phyloP scores from a whole-genome alignment of 495 filamentous ascomycete genomes.

The Tuber magnatum region DNA sequence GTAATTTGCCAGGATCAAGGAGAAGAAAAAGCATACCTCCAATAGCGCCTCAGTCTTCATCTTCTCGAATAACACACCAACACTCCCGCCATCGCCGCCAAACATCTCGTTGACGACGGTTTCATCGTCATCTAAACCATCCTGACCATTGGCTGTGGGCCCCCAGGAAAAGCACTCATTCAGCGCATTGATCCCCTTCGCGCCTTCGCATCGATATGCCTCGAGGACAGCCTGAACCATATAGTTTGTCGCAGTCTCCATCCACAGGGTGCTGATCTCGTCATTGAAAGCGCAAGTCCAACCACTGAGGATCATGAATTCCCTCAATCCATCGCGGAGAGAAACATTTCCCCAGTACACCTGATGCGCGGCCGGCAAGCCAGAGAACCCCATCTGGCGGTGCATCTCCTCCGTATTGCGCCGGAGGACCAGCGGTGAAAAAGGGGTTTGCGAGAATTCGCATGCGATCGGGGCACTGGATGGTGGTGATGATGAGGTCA shows the following conservation, averaged over 20 bases:
- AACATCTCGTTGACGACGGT: conserved; percentile 37
- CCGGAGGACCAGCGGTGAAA: conserved; percentile 18
- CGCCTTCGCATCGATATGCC: conserved; percentile 34
- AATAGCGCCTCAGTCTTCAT: conserved; percentile 25
- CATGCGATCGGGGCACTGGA: background rate
- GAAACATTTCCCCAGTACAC: conserved; percentile 25
- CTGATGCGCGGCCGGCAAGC: conserved; percentile 18
- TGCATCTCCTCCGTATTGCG: conserved; percentile 28
- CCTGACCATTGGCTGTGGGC: conserved; percentile 20
- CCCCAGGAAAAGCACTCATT: conserved; percentile 40
- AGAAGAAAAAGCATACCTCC: conserved; percentile 19
- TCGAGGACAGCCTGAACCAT: conserved; percentile 38
- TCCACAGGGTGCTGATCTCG: conserved; percentile 31
- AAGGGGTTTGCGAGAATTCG: conserved; percentile 22
- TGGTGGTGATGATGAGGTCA: conserved; percentile 8
- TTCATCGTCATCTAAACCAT: conserved; percentile 24
- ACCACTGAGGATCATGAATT: conserved; percentile 35
- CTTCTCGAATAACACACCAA: conserved; percentile 28
- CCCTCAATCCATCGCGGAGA: conserved; percentile 32
- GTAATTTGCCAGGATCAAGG: background rate
- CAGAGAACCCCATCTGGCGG: conserved; percentile 27
- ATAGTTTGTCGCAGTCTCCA: conserved; percentile 26
- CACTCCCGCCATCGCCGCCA: conserved; percentile 27
- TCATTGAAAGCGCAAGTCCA: conserved; percentile 28
- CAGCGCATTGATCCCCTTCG: conserved; percentile 29